These are phyloP conservation scores for Sordariomycetes sp. DNA, from an alignment of 2,329 filamentous ascomycete species.

Conservation along the genomic window DNA sequence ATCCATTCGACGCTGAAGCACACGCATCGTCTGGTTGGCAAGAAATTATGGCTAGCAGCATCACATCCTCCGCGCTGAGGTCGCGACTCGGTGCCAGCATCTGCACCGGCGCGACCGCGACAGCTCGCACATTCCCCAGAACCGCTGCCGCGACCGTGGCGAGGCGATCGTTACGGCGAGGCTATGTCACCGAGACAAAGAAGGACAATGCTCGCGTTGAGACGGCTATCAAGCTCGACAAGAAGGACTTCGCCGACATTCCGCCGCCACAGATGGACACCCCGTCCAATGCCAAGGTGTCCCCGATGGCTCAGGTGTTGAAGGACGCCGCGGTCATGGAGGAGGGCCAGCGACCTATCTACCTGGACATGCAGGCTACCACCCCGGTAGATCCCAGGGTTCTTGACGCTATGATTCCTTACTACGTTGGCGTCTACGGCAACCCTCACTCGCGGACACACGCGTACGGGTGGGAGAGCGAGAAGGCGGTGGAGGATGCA, in stretches of 20 bases:
- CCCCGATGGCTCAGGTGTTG: constrained; percentile 76
- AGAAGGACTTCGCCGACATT: constrained; percentile 66
- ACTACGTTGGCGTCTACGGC: constrained; percentile 84
- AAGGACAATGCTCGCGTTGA: constrained; percentile 76
- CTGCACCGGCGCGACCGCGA: constrained; percentile 17
- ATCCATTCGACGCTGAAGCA: constrained; percentile 6
- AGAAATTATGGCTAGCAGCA: constrained; percentile 48
- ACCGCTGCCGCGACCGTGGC: constrained; percentile 19
- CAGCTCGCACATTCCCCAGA: constrained; percentile 16
- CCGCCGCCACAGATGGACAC: constrained; percentile 20
- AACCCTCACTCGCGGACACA: constrained; percentile 97
- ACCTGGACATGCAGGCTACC: constrained; percentile 96
- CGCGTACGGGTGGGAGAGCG: constrained; percentile 97
- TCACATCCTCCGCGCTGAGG: constrained; percentile 62
- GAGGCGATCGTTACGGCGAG: constrained; percentile 34
- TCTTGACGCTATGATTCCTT: constrained; percentile 93
- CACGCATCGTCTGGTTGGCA: constrained; percentile 7
- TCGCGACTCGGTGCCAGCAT: constrained; percentile 45
- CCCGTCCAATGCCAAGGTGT: constrained; percentile 52
- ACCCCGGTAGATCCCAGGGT: constrained; percentile 92
- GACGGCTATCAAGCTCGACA: constrained; percentile 76
- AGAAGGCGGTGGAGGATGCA: constrained; percentile 85
- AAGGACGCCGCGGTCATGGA: constrained; percentile 92
- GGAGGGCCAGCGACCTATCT: constrained; percentile 86
- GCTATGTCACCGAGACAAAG: constrained; percentile 80